Percentiles rank a stretch among this genome's conserved stretches.
phyloP scores from a whole-genome alignment of 108 stramenopile species.

The Cyclotella cryptica region DNA sequence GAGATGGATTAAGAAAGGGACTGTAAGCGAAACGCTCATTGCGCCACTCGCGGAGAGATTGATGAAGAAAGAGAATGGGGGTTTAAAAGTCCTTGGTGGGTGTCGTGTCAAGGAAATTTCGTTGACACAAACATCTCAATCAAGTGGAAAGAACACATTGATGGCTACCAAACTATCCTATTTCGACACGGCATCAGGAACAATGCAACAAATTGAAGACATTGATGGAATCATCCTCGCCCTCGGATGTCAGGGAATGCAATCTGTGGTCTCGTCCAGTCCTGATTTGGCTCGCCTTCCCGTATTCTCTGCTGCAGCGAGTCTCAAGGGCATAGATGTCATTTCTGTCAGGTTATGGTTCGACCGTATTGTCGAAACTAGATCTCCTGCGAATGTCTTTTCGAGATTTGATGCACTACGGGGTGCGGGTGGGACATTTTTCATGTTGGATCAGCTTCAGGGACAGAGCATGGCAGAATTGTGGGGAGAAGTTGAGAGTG shows the following conservation, averaged over 20 bases:
- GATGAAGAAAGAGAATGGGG: constrained; percentile 50
- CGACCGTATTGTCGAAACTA: constrained; percentile 75
- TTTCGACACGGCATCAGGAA: constrained; percentile 55
- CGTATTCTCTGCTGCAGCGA: constrained; percentile 77
- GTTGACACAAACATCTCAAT: constrained; percentile 8
- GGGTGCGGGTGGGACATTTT: constrained; percentile 93
- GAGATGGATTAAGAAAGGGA: constrained; percentile 92
- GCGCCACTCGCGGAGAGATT: constrained; percentile 78
- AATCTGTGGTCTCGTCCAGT: constrained; percentile 71
- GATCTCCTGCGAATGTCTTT: constrained; percentile 95
- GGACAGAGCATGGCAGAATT: constrained; percentile 61
- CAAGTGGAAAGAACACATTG: constrained; percentile 25
- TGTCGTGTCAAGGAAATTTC: constrained; percentile 78
- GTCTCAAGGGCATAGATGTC: constrained; percentile 88
- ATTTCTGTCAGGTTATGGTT: constrained; percentile 87
- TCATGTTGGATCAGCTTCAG: constrained; percentile 94
- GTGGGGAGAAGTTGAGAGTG: constrained; percentile 69
- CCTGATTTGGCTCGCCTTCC: constrained; percentile 75
- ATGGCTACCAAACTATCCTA: constrained; percentile 43
- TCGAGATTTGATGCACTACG: constrained; percentile 86
- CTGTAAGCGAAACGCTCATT: constrained; percentile 84
- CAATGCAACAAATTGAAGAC: constrained; percentile 52
- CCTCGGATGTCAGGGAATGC: constrained; percentile 89
- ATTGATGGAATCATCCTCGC: constrained; percentile 86
- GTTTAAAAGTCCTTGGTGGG: constrained; percentile 78